Evolutionary conservation across 352 stramenopile genomes (phyloP).

Genomic region (Peronospora belbahrii): DNA sequence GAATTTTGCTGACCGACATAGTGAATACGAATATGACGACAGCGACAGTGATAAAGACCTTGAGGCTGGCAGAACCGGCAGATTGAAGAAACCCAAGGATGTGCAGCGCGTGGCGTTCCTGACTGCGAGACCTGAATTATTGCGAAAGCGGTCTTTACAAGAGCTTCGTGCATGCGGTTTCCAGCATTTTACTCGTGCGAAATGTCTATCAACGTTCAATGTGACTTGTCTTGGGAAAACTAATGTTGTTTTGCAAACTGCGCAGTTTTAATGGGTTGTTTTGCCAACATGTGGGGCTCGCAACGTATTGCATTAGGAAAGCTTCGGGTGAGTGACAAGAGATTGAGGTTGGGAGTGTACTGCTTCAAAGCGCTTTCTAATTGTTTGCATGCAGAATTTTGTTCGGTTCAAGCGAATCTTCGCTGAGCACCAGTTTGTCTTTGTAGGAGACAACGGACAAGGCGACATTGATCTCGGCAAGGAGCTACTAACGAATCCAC

Average conservation of each 20-base stretch:
- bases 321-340: slow-evolving; percentile 32
- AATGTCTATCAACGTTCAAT: not conserved
- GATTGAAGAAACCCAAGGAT: slow-evolving; percentile 14
- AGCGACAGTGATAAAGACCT: slow-evolving; percentile 24
- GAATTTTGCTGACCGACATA: slow-evolving; percentile 13
- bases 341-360: not conserved
- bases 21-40: slow-evolving; percentile 22
- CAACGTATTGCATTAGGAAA: slow-evolving; percentile 64
- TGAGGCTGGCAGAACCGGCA: slow-evolving; percentile 4
- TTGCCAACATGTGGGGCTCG: slow-evolving; percentile 56
- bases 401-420: slow-evolving; percentile 66
- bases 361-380: not conserved
- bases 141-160: slow-evolving; percentile 50
- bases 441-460: slow-evolving; percentile 77
- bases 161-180: slow-evolving; percentile 65
- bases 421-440: slow-evolving; percentile 65
- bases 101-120: slow-evolving; percentile 63
- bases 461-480: slow-evolving; percentile 79
- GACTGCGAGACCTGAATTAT: slow-evolving; percentile 63
- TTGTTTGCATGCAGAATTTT: slow-evolving; percentile 43
- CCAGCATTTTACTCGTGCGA: slow-evolving; percentile 68
- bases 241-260: not conserved
- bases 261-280: slow-evolving; percentile 62
- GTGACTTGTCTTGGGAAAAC: not conserved
- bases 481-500: slow-evolving; percentile 41